Evolutionary conservation across 441 rosid species (phyloP), one percentile per base, ranked within the genome.

Genomic region (Macaranga tanarius): DNA sequence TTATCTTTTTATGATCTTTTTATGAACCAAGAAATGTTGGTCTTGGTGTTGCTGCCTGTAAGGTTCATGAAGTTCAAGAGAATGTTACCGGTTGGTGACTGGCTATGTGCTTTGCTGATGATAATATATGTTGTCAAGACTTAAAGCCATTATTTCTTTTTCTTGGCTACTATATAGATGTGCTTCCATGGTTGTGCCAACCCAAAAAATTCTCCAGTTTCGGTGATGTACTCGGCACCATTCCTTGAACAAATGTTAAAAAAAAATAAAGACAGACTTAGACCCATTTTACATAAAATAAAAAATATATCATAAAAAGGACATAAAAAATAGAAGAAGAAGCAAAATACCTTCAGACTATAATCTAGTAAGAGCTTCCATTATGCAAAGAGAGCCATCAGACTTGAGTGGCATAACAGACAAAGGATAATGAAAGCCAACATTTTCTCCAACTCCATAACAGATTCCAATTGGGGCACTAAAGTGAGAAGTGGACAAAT

Each of bases 331-430:
- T 5, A 19, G 64, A 31, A 5, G 44, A 28, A 44, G 8, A 20
- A 13, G 5, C 7, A 38, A 31, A 5, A 34, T 42, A 87, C 93
- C 91, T 79, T 86, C 86, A 19, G 88, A 68, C 2, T 88, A 90
- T 70, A 93, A 88, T 78, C 87, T 80, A 44, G 81, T 69, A 16
- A 89, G 92, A 70, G 96, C 90, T 75, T 89, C 92, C 90, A 89
- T 80, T 51, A 89, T 84, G 59, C 93, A 89, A 67, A 91, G 90
- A 48, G 93, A 89, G 17, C 93, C 93, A 69, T 91, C 96, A 55
- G 93, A 89, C 78, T 89, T 89, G 45, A 91, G 86, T 2, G 96
- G 96, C 96, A 91, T 91, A 26, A 82, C 88, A 62, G 94, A 81
- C 57, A 89, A 76, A 10, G 94, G 72, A 70, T 90, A 81, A 57